A percentile compares a stretch with the other conserved stretches of the same genome.
These are phyloP conservation scores for Lepidium campestre DNA, from an alignment of 441 rosid genomes.

Conservation along the genomic window DNA sequence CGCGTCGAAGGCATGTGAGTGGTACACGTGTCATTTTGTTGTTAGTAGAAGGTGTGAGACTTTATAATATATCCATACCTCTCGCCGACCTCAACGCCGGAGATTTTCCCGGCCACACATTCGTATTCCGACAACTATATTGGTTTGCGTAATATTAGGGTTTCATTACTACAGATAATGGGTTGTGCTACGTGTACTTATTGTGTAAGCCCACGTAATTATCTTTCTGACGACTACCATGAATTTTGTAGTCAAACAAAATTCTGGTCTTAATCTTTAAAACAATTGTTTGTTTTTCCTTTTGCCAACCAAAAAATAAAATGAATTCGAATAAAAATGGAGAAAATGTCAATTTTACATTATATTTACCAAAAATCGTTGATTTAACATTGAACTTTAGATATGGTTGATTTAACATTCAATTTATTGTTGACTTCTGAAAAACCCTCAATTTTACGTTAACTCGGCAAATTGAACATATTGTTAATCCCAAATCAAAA, in stretches of 20 bases:
- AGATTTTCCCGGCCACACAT: slow-evolving; percentile 22
- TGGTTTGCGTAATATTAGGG: not conserved
- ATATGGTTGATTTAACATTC: no score
- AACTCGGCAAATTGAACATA: no score
- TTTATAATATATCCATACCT: not conserved
- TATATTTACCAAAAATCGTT: no score
- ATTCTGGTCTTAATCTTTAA: not conserved
- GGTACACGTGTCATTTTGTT: not conserved
- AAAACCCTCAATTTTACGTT: no score
- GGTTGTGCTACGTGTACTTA: slow-evolving; percentile 9
- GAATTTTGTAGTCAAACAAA: not conserved
- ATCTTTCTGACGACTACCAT: not conserved
- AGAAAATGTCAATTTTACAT: no score
- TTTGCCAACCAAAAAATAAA: not conserved
- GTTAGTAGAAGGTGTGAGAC: slow-evolving; percentile 3
- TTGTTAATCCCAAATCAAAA: no score
- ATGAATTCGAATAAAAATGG: no score
- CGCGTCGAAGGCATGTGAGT: slow-evolving; percentile 12
- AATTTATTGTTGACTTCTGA: no score
- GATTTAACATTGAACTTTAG: no score
- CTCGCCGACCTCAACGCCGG: slow-evolving; percentile 29
- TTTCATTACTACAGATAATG: not conserved
- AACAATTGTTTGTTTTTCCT: not conserved
- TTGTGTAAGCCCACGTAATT: not conserved
- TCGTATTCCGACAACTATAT: not conserved